Percentiles rank a stretch among this genome's conserved stretches.
phyloP scores from a whole-genome alignment of 768 basidiomycete genomes.

The Lyophyllum decastes region DNA sequence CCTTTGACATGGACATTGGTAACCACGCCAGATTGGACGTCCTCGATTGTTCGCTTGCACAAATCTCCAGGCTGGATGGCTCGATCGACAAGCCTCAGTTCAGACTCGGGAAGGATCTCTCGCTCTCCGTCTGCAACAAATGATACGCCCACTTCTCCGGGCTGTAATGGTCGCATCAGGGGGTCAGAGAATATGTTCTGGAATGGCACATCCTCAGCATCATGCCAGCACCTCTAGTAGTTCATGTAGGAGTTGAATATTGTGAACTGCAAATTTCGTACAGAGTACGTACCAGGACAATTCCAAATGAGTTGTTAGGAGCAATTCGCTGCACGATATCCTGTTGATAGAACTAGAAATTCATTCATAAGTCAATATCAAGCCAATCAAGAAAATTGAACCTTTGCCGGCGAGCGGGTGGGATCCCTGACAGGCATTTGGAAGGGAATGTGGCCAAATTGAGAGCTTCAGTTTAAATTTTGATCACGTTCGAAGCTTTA shows the following conservation, averaged over 20 bases:
- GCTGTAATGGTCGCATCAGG: constrained; percentile 70
- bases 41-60: constrained; percentile 77
- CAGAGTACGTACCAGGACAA: constrained; percentile 59
- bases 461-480: neutral
- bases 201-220: constrained; percentile 69
- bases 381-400: constrained; percentile 1
- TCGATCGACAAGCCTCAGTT: constrained; percentile 74
- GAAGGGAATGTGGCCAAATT: neutral
- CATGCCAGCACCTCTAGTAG: constrained; percentile 83
- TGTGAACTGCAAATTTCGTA: neutral
- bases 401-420: constrained; percentile 19
- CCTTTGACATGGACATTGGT: constrained; percentile 60
- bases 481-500: neutral
- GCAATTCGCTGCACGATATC: constrained; percentile 59
- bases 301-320: constrained; percentile 46
- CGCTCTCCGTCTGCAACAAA: constrained; percentile 56
- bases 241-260: neutral
- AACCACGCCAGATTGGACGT: constrained; percentile 77
- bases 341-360: constrained; percentile 60
- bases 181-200: constrained; percentile 55
- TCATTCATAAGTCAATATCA: neutral
- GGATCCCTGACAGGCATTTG: constrained; percentile 15
- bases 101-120: constrained; percentile 71
- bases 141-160: constrained; percentile 83
- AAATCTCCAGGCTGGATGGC: constrained; percentile 77